phyloP scores from a whole-genome alignment of 2,329 filamentous ascomycete species.

The Clonostachys solani region DNA sequence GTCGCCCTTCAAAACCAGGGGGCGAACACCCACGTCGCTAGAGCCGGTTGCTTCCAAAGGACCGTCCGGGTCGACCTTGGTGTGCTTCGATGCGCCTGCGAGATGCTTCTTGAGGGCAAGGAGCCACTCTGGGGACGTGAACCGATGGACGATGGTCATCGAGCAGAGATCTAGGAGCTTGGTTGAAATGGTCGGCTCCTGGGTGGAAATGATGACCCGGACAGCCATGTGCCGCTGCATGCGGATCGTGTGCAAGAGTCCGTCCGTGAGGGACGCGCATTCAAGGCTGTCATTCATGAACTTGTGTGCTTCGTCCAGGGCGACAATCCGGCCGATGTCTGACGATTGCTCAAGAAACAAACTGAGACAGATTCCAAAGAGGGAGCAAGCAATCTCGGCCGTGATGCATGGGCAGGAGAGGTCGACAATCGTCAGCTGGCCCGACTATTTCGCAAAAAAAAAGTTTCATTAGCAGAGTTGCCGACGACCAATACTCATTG shows the following conservation, averaged over 20 bases:
- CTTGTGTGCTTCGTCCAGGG: constrained; percentile 77
- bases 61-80: background rate
- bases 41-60: too few species aligned
- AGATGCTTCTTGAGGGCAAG: constrained; percentile 36
- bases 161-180: constrained; percentile 67
- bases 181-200: constrained; percentile 70
- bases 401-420: constrained; percentile 70
- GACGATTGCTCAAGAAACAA: constrained; percentile 55
- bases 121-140: constrained; percentile 64
- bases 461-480: background rate
- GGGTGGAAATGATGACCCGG: constrained; percentile 68
- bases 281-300: constrained; percentile 57
- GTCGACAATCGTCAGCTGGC: constrained; percentile 49
- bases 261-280: constrained; percentile 53
- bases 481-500: too few species aligned
- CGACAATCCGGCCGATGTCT: constrained; percentile 53
- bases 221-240: constrained; percentile 66
- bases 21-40: background rate
- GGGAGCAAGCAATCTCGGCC: constrained; percentile 58
- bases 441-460: constrained; percentile 7
- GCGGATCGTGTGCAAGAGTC: constrained; percentile 59
- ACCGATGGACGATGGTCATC: constrained; percentile 69
- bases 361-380: constrained; percentile 69
- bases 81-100: constrained; percentile 19
- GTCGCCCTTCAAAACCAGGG: background rate